phyloP scores from a whole-genome alignment of 805 yeast species.

The Candida pini region DNA sequence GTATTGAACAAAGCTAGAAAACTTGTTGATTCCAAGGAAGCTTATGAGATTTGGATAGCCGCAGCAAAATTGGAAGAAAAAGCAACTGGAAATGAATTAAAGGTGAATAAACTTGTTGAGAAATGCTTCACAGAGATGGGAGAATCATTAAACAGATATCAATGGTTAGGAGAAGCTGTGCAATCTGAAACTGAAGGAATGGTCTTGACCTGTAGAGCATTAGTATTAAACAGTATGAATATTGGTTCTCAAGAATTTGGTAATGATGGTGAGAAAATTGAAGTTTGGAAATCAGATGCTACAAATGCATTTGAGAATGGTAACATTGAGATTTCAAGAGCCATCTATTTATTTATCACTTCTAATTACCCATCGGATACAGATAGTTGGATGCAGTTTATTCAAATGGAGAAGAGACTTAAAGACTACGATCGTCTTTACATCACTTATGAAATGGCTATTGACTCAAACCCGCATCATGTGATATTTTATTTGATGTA shows the following conservation, averaged over 20 bases:
- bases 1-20: conserved; percentile 59
- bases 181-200: conserved; percentile 44
- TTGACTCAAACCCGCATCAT: conserved; percentile 40
- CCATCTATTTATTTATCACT: conserved; percentile 42
- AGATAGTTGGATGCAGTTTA: conserved; percentile 44
- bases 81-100: conserved; percentile 34
- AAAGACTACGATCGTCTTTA: conserved; percentile 30
- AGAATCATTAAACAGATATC: conserved; percentile 30
- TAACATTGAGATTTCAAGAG: conserved; percentile 35
- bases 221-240: conserved; percentile 41
- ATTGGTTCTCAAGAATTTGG: conserved; percentile 19
- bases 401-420: conserved; percentile 29
- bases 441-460: conserved; percentile 48
- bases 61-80: conserved; percentile 67
- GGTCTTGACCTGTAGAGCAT: conserved; percentile 44
- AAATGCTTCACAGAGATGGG: conserved; percentile 41
- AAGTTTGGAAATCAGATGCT: conserved; percentile 34
- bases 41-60: conserved; percentile 59
- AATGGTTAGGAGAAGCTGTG: conserved; percentile 56
- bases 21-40: conserved; percentile 39
- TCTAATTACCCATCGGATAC: conserved; percentile 41
- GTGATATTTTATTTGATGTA: conserved; percentile 59
- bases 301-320: conserved; percentile 20
- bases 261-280: conserved; percentile 18
- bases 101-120: conserved; percentile 41